phyloP scores from a whole-genome alignment of 441 rosid species.

The Corymbia calophylla region DNA sequence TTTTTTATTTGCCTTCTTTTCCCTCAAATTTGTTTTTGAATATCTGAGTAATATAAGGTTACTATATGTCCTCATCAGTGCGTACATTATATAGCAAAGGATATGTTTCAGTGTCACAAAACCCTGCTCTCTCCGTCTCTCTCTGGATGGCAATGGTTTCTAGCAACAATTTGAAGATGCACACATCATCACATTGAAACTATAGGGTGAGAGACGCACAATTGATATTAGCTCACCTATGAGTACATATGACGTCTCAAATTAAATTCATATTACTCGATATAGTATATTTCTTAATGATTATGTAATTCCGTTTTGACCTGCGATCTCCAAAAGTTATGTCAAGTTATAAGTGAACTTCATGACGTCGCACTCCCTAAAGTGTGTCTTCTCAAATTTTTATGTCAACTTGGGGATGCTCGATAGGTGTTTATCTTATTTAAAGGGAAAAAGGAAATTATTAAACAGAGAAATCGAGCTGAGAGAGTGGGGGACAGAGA shows the following conservation, averaged over 20 bases:
- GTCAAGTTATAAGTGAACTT: background rate
- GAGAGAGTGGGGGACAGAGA: background rate
- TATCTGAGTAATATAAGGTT: too few species aligned
- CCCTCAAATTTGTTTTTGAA: background rate
- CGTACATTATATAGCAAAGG: background rate
- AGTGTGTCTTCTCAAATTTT: background rate
- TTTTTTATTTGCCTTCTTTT: background rate
- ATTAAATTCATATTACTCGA: background rate
- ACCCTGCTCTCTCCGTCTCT: too few species aligned
- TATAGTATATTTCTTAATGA: background rate
- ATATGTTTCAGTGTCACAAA: background rate
- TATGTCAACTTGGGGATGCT: background rate
- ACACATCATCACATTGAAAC: background rate
- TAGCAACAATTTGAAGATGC: background rate
- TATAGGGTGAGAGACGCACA: background rate
- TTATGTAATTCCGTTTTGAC: accelerated
- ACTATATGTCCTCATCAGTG: background rate
- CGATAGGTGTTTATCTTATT: background rate
- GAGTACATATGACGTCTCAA: background rate
- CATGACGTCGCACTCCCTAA: background rate
- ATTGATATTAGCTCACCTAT: background rate
- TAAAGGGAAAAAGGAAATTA: background rate
- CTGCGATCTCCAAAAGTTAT: background rate
- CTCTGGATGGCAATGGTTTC: background rate
- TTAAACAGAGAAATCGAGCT: background rate